phyloP scores from a whole-genome alignment of 345 rosid genomes.

The Turritis glabra region DNA sequence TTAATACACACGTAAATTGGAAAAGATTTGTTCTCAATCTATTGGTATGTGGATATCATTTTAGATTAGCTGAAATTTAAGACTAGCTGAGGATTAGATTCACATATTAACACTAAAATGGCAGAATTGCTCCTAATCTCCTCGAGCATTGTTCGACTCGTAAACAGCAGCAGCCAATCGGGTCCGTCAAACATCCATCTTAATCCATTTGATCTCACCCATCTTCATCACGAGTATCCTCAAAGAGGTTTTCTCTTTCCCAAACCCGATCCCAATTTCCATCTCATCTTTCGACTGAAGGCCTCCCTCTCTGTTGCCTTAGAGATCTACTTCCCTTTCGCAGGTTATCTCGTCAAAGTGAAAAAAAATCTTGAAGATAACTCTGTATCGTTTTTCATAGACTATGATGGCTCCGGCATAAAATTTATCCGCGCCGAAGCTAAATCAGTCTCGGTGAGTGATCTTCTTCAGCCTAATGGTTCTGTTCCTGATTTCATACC shows the following conservation, averaged over 20 bases:
- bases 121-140: background rate
- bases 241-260: constrained; percentile 36
- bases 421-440: constrained; percentile 40
- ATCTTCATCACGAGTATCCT: background rate
- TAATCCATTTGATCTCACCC: constrained; percentile 34
- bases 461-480: constrained; percentile 28
- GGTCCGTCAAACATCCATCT: constrained; percentile 24
- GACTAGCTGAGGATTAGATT: no score
- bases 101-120: no score
- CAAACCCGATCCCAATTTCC: constrained; percentile 9
- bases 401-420: constrained; percentile 2
- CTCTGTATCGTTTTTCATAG: no score
- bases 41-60: no score
- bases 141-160: constrained; percentile 23
- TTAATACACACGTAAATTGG: no score
- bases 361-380: no score
- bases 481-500: constrained; percentile 25
- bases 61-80: no score
- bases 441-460: constrained; percentile 34
- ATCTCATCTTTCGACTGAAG: no score
- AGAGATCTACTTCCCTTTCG: no score
- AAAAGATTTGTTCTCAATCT: no score
- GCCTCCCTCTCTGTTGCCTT: no score
- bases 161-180: background rate
- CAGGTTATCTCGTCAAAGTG: no score